Evolutionary conservation across 1,284 basidiomycete species (phyloP).

Genomic region (Leucoagaricus sp.): DNA sequence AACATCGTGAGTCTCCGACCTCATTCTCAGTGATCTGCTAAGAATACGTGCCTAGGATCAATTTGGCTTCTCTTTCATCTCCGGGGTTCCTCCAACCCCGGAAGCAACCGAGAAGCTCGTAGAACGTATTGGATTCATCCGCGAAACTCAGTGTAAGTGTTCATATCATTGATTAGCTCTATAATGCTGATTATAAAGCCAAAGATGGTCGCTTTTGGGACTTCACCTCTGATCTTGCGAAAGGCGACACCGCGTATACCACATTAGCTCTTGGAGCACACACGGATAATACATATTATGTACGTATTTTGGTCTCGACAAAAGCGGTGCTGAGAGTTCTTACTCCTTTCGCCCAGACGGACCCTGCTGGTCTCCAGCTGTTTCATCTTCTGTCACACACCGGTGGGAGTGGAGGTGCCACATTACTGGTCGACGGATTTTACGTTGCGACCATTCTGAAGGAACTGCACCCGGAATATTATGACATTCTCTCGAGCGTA

Average conservation of each 20-base stretch:
- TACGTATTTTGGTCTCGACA: conserved; percentile 36
- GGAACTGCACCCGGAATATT: conserved; percentile 73
- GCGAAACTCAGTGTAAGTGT: conserved; percentile 87
- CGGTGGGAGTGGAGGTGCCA: conserved; percentile 81
- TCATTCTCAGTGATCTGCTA: background rate
- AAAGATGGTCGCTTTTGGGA: conserved; percentile 95
- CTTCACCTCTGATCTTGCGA: conserved; percentile 90
- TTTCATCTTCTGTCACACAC: conserved; percentile 93
- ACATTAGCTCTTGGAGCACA: conserved; percentile 87
- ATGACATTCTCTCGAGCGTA: conserved; percentile 70
- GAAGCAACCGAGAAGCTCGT: conserved; percentile 85
- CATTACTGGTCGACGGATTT: conserved; percentile 94
- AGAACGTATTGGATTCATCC: conserved; percentile 82
- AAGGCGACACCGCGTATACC: conserved; percentile 92
- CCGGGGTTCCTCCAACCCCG: conserved; percentile 78
- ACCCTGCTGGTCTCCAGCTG: conserved; percentile 91
- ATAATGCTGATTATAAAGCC: conserved; percentile 8
- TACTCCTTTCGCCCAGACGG: conserved; percentile 55
- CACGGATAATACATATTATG: conserved; percentile 95
- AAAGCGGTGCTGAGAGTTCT: conserved; percentile 7
- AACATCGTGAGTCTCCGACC: conserved; percentile 64
- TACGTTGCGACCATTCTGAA: conserved; percentile 83
- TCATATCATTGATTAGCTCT: conserved; percentile 9
- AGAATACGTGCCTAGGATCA: conserved; percentile 52
- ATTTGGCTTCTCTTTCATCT: conserved; percentile 90